Percentiles rank a stretch among this genome's conserved stretches.
phyloP scores from a whole-genome alignment of 768 basidiomycete species.

The Leccinum variicolor region DNA sequence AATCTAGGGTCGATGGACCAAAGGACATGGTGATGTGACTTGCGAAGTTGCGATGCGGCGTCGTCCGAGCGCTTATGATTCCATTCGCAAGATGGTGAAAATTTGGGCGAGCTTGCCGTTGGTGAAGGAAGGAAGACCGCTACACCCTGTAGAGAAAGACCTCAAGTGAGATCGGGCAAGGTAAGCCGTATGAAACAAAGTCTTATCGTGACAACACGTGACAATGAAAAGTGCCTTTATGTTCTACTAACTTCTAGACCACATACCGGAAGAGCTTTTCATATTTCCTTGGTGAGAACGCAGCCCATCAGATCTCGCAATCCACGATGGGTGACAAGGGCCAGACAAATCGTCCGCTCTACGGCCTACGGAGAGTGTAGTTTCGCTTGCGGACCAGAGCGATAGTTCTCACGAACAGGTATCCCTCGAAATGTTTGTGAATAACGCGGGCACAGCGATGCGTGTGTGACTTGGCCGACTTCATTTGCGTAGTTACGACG shows the following conservation, averaged over 20 bases:
- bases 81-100: conserved; percentile 1
- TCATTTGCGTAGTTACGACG: neutral
- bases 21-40: neutral
- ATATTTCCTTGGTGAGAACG: neutral
- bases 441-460: neutral
- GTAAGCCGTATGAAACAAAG: neutral
- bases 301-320: neutral
- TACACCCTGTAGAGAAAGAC: neutral
- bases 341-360: neutral
- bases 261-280: neutral
- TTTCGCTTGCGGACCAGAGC: neutral
- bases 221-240: neutral
- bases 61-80: neutral
- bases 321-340: neutral
- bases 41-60: neutral
- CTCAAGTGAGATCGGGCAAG: neutral
- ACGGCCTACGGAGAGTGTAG: neutral
- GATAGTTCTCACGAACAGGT: neutral
- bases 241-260: neutral
- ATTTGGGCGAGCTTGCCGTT: neutral
- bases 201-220: neutral
- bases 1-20: neutral
- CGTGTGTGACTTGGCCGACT: neutral
- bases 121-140: conserved; percentile 1
- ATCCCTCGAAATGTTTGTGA: neutral